phyloP scores from a whole-genome alignment of 2,329 filamentous ascomycete species.

The Talaromyces islandicus region DNA sequence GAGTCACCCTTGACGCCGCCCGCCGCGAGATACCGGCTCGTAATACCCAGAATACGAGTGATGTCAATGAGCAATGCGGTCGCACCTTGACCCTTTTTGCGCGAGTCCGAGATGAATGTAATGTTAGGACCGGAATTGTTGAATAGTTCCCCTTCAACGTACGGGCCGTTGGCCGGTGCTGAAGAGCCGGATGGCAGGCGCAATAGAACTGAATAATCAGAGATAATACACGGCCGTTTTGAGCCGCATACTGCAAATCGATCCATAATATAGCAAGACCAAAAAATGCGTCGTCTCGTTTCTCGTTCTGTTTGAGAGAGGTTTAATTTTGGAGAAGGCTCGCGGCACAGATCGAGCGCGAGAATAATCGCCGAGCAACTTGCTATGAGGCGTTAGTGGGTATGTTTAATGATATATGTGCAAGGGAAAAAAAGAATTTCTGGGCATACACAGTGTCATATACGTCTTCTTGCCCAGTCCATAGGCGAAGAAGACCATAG shows the following conservation, averaged over 20 bases:
- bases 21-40: slow-evolving; percentile 75
- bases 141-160: slow-evolving; percentile 74
- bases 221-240: slow-evolving; percentile 71
- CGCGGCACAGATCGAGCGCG: slow-evolving; percentile 73
- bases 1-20: slow-evolving; percentile 85
- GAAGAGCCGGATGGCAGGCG: slow-evolving; percentile 59
- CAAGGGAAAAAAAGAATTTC: background rate
- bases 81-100: slow-evolving; percentile 67
- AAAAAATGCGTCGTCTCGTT: slow-evolving; percentile 73
- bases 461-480: slow-evolving; percentile 80
- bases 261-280: slow-evolving; percentile 83
- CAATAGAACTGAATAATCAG: slow-evolving; percentile 69
- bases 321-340: slow-evolving; percentile 58
- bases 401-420: too few species aligned
- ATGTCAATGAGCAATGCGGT: slow-evolving; percentile 81
- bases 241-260: slow-evolving; percentile 78
- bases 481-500: slow-evolving; percentile 67
- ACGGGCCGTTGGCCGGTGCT: slow-evolving; percentile 55
- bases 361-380: slow-evolving; percentile 76
- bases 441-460: slow-evolving; percentile 68
- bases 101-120: slow-evolving; percentile 63
- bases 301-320: slow-evolving; percentile 66
- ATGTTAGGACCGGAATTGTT: slow-evolving; percentile 71
- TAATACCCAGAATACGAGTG: slow-evolving; percentile 72
- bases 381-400: slow-evolving; percentile 41